These are phyloP conservation scores for Heliocybe sulcata DNA, from an alignment of 1,284 basidiomycete genomes.

Conservation along the genomic window DNA sequence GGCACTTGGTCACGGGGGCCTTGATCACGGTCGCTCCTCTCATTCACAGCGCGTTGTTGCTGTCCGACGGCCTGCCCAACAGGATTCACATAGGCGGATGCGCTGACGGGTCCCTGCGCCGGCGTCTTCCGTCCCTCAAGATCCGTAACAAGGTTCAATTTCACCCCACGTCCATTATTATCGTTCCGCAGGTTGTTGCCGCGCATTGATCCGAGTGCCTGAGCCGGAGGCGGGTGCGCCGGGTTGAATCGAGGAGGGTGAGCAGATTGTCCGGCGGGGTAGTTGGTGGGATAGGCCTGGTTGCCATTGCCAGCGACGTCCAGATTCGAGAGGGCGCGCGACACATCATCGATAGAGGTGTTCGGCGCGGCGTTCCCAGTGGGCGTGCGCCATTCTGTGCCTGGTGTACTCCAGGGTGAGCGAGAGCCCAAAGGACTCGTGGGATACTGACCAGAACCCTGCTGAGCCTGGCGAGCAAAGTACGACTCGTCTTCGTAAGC, in stretches of 20 bases:
- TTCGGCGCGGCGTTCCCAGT: constrained; percentile 24
- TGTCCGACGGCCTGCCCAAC: constrained; percentile 34
- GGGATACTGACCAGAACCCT: constrained; percentile 39
- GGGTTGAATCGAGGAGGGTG: constrained; percentile 66
- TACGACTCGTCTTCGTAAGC: constrained; percentile 55
- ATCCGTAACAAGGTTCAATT: constrained; percentile 52
- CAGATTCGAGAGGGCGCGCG: constrained; percentile 60
- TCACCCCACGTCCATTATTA: constrained; percentile 15
- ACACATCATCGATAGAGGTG: constrained; percentile 62
- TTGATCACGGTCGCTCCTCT: constrained; percentile 26
- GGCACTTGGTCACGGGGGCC: neutral
- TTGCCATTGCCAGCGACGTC: constrained; percentile 37
- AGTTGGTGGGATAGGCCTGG: constrained; percentile 26
- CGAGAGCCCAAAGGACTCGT: constrained; percentile 56
- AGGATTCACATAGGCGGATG: constrained; percentile 36
- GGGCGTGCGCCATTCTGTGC: constrained; percentile 56
- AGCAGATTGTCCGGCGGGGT: constrained; percentile 39
- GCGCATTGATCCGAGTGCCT: constrained; percentile 31
- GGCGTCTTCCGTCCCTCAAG: constrained; percentile 51
- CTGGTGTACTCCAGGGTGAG: constrained; percentile 56
- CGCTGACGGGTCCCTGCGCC: constrained; percentile 40
- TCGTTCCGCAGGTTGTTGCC: constrained; percentile 27
- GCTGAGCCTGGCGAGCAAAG: constrained; percentile 22
- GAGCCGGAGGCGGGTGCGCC: constrained; percentile 38
- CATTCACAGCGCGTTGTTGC: constrained; percentile 19